Base-by-base conservation (phyloP, 148 eudicot genomes). In the Salicornia ramosissima region DNA sequence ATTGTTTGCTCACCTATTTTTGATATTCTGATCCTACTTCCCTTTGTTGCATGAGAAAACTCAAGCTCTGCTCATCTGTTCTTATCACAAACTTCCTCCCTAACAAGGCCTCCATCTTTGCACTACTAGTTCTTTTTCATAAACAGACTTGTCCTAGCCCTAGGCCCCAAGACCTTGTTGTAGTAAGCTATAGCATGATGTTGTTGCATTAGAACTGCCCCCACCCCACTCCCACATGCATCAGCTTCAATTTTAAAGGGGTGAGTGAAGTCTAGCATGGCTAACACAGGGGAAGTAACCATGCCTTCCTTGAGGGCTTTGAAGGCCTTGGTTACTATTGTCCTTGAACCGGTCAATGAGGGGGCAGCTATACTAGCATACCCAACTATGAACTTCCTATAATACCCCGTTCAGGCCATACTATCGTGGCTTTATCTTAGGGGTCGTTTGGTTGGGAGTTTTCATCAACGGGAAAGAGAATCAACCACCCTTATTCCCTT, bases 221-320 rank as follows among this genome's bases (percentile, higher is more conserved):
- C 75, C 1, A 71, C 50, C 3, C 75, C 58, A 1, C 1, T 1
- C 1, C 49, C 24, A 0, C 34, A 31, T 3, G 75, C 75, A 64
- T 72, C 75, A 10, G 69, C 36, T 3, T 72, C 75, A 2, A 72
- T 15, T 0, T 9, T 7, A 15, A 72, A 72, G 0, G 34, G 21
- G 4, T 36, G 18, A 10, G 53, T 4, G 12, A 72, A 72, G 39
- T 72, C 40, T 0, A 64, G 75, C 4, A 72, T 11, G 15, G 63
- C 49, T 1, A 79, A 9, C 0, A 79, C 75, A 0, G 75, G 75
- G n/a, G 72, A 58, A 0, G 68, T 24, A 2, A 26, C 33, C 69
- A 79, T 50, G 0, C 72, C 62, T 4, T 6, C 2, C 39, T 79
- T 79, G 0, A 79, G 55, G 0, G 9, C 3, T 6, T 45, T 0